These are phyloP conservation scores for Pochonia chlamydosporia DNA, from an alignment of 2,329 filamentous ascomycete species.

Conservation along the genomic window DNA sequence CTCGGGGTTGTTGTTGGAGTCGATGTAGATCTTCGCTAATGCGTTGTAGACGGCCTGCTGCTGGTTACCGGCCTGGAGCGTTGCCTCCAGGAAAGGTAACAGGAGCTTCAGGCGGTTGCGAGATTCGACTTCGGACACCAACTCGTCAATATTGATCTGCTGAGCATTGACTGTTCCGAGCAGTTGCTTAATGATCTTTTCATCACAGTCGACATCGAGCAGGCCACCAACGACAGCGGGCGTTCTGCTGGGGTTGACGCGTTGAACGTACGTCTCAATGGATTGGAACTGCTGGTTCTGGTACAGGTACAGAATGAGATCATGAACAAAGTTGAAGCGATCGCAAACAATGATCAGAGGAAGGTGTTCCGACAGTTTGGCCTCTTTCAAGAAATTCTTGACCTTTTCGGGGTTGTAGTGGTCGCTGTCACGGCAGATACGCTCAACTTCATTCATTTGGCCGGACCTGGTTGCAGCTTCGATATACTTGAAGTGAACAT, in stretches of 20 bases:
- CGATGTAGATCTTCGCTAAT: slow-evolving; percentile 98
- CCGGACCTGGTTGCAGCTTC: slow-evolving; percentile 92
- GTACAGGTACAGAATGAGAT: slow-evolving; percentile 92
- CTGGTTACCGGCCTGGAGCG: slow-evolving; percentile 82
- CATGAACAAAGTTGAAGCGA: slow-evolving; percentile 98
- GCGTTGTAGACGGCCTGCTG: slow-evolving; percentile 97
- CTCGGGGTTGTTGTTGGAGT: slow-evolving; percentile 97
- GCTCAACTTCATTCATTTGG: slow-evolving; percentile 93
- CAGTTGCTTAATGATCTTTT: slow-evolving; percentile 90
- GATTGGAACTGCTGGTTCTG: slow-evolving; percentile 99
- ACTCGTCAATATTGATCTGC: slow-evolving; percentile 86
- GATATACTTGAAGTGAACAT: slow-evolving; percentile 99
- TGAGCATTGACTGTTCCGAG: slow-evolving; percentile 77
- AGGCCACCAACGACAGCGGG: slow-evolving; percentile 90
- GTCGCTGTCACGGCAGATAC: slow-evolving; percentile 91
- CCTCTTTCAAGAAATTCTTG: slow-evolving; percentile 99
- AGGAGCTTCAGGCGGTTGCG: slow-evolving; percentile 94
- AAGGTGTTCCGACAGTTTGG: slow-evolving; percentile 83
- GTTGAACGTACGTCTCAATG: slow-evolving; percentile 96
- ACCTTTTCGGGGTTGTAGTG: slow-evolving; percentile 90
- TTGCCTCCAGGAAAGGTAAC: slow-evolving; percentile 91
- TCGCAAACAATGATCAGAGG: slow-evolving; percentile 98
- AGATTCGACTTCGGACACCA: slow-evolving; percentile 90
- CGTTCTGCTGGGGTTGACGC: slow-evolving; percentile 86
- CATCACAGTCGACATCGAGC: slow-evolving; percentile 94